Conservation (phyloP, 257 asterid species). For the Ilex asprella region DNA sequence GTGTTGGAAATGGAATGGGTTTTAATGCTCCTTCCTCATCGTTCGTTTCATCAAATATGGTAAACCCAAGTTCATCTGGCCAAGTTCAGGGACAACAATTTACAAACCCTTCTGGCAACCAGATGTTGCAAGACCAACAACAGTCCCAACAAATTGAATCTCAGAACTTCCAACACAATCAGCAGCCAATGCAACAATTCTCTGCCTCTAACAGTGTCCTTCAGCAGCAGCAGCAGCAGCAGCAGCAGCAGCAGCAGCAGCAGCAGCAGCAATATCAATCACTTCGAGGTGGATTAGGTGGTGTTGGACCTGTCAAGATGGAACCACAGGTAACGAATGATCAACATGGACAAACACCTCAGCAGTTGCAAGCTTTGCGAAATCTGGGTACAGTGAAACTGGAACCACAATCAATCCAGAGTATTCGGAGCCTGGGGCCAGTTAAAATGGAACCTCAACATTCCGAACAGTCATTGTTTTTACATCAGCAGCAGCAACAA, state of each 20-base stretch:
- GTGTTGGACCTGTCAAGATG: conserved; percentile 52
- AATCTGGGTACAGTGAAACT: conserved; percentile 52
- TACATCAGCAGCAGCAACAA: conserved; percentile 65
- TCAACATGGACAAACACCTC: conserved; percentile 34
- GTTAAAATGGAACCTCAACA: conserved; percentile 77
- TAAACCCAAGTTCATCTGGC: conserved; percentile 44
- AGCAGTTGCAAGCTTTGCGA: conserved; percentile 56
- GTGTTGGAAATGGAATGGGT: conserved; percentile 55
- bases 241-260: conserved; percentile 32
- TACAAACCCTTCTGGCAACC: conserved; percentile 45
- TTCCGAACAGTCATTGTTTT: conserved; percentile 60
- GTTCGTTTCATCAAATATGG: conserved; percentile 33
- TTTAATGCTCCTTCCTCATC: conserved; percentile 51
- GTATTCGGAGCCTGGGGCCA: conserved; percentile 53
- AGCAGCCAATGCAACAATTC: conserved; percentile 60
- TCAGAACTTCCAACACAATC: conserved; percentile 53
- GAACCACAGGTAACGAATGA: conserved; percentile 62
- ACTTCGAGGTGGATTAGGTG: conserved; percentile 57
- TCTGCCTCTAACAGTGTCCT: conserved; percentile 52
- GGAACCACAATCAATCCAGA: conserved; percentile 68
- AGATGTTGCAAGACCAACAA: conserved; percentile 58
- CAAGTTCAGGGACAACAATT: conserved; percentile 72
- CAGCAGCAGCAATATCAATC: conserved; percentile 72
- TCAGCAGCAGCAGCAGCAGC: conserved; percentile 54
- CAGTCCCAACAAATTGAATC: conserved; percentile 57